phyloP scores from a whole-genome alignment of 2,329 filamentous ascomycete genomes.

The Botrytis galanthina region DNA sequence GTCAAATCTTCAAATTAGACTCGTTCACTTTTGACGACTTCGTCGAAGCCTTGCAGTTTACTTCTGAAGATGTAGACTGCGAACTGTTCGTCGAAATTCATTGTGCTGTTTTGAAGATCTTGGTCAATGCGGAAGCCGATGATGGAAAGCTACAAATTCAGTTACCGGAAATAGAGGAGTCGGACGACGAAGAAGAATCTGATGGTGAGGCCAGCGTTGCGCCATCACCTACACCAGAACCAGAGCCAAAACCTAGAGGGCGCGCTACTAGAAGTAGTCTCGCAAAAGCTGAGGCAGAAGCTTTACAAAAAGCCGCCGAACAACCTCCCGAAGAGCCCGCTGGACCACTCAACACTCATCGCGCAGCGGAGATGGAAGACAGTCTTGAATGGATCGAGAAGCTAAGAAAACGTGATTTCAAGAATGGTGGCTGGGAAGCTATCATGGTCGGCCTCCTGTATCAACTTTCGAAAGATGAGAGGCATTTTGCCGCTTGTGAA shows the following conservation, averaged over 20 bases:
- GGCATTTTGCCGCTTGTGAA: slow-evolving; percentile 70
- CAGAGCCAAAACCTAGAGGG: slow-evolving; percentile 62
- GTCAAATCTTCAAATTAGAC: slow-evolving; percentile 88
- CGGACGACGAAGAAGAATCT: slow-evolving; percentile 67
- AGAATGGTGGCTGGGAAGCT: slow-evolving; percentile 85
- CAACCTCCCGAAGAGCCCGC: slow-evolving; percentile 41
- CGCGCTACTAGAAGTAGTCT: slow-evolving; percentile 84
- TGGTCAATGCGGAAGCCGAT: slow-evolving; percentile 73
- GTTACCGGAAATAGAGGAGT: slow-evolving; percentile 67
- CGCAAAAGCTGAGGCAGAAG: slow-evolving; percentile 74
- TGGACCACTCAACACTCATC: slow-evolving; percentile 55
- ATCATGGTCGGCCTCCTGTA: slow-evolving; percentile 85
- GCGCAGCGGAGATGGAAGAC: slow-evolving; percentile 71
- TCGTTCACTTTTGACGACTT: slow-evolving; percentile 99
- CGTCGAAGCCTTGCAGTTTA: slow-evolving; percentile 78
- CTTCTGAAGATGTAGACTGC: slow-evolving; percentile 70
- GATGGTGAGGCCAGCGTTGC: slow-evolving; percentile 52
- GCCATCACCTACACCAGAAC: slow-evolving; percentile 64
- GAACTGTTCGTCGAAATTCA: slow-evolving; percentile 89
- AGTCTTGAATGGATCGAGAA: slow-evolving; percentile 82
- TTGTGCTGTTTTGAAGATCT: slow-evolving; percentile 82
- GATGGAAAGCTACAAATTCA: slow-evolving; percentile 77
- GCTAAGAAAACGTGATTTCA: slow-evolving; percentile 78
- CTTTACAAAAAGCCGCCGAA: slow-evolving; percentile 52
- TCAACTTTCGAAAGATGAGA: slow-evolving; percentile 75